Conservation (phyloP, 2,329 filamentous ascomycete species). For the Talaromyces pinophilus region DNA sequence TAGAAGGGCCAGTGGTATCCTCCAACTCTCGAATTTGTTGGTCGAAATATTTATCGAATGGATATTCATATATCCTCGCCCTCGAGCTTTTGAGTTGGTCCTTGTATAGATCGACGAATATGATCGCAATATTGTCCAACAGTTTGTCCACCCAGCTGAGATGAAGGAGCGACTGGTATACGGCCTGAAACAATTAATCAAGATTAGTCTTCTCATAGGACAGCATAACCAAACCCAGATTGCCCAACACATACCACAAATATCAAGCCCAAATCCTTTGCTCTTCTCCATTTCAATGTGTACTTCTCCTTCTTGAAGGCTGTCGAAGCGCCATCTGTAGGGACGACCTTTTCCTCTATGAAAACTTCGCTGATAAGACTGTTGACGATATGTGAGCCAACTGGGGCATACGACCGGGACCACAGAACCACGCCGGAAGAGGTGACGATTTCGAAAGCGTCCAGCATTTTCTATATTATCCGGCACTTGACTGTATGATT, state of each 20-base stretch:
- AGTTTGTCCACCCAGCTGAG: slow-evolving; percentile 97
- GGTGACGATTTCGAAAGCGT: slow-evolving; percentile 94
- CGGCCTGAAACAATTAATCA: slow-evolving; percentile 62
- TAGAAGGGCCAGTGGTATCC: slow-evolving; percentile 38
- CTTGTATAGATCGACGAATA: slow-evolving; percentile 88
- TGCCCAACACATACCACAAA: slow-evolving; percentile 72
- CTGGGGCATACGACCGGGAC: slow-evolving; percentile 81
- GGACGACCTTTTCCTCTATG: slow-evolving; percentile 82
- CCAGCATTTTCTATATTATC: slow-evolving; percentile 65
- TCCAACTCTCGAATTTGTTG: slow-evolving; percentile 80
- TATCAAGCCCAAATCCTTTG: slow-evolving; percentile 90
- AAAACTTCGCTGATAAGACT: slow-evolving; percentile 95
- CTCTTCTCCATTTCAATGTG: slow-evolving; percentile 88
- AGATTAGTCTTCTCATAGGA: slow-evolving; percentile 26
- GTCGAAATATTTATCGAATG: slow-evolving; percentile 92
- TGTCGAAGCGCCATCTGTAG: slow-evolving; percentile 64
- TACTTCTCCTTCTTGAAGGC: slow-evolving; percentile 90
- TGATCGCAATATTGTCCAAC: slow-evolving; percentile 87
- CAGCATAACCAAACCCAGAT: slow-evolving; percentile 4
- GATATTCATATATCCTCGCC: slow-evolving; percentile 75
- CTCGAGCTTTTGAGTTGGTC: slow-evolving; percentile 81
- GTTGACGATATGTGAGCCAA: slow-evolving; percentile 84
- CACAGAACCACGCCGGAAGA: slow-evolving; percentile 96
- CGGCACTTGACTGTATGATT: neutral
- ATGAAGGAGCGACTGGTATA: slow-evolving; percentile 93